Evolutionary conservation across 805 yeast genomes (phyloP).

Genomic region (Kluyveromyces dobzhanskii): DNA sequence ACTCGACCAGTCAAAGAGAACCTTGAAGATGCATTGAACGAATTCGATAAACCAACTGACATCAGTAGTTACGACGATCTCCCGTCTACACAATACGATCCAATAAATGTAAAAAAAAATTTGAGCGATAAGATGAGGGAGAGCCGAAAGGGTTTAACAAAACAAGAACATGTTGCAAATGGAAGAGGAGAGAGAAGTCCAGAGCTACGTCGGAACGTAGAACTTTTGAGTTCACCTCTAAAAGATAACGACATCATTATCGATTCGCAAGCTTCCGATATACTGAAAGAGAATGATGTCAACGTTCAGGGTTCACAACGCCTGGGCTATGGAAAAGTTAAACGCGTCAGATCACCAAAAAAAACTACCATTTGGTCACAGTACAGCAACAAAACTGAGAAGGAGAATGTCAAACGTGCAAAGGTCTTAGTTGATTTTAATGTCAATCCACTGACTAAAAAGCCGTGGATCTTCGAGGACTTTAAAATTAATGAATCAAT

Average conservation of each 20-base stretch:
- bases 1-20: neutral
- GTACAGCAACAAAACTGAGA: neutral
- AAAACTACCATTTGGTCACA: neutral
- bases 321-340: neutral
- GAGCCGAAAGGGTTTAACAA: neutral
- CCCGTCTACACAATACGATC: slow-evolving; percentile 6
- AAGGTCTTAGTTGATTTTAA: slow-evolving; percentile 11
- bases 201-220: slow-evolving; percentile 1
- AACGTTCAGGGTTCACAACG: neutral
- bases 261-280: slow-evolving; percentile 4
- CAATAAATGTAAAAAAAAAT: slow-evolving; percentile 5
- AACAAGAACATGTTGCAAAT: slow-evolving; percentile 4
- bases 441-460: slow-evolving; percentile 20
- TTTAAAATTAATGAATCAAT: slow-evolving; percentile 22
- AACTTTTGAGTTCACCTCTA: slow-evolving; percentile 9
- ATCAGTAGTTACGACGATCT: neutral
- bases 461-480: slow-evolving; percentile 30
- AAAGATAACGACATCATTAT: slow-evolving; percentile 3
- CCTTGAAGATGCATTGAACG: neutral
- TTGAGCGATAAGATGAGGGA: slow-evolving; percentile 2
- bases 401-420: neutral
- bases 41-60: neutral
- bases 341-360: neutral
- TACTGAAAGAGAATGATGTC: slow-evolving; percentile 2
- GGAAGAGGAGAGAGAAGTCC: slow-evolving; percentile 6